These are phyloP conservation scores for Leishmania guyanensis DNA, from an alignment of 208 protist species.

Conservation along the genomic window DNA sequence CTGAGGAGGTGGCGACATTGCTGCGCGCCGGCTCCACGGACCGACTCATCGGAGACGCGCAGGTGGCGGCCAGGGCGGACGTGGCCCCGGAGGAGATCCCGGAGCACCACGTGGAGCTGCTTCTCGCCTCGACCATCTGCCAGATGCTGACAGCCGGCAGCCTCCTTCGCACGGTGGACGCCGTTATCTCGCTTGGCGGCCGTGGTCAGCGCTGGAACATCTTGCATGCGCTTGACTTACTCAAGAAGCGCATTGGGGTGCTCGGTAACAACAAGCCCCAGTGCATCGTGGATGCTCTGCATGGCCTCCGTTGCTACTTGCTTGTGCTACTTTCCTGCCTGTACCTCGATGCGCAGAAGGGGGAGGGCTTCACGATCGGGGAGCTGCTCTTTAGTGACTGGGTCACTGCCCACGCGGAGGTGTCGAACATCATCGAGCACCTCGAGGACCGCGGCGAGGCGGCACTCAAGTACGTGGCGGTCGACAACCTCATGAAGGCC, in stretches of 20 bases:
- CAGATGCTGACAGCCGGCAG: slow-evolving; percentile 88
- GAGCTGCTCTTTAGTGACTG: slow-evolving; percentile 67
- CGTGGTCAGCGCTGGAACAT: slow-evolving; percentile 76
- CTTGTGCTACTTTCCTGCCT: slow-evolving; percentile 79
- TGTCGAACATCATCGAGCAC: slow-evolving; percentile 79
- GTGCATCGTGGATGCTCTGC: slow-evolving; percentile 56
- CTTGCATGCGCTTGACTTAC: slow-evolving; percentile 66
- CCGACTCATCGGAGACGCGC: slow-evolving; percentile 41
- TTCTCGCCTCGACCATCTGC: slow-evolving; percentile 81
- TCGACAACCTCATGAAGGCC: slow-evolving; percentile 73
- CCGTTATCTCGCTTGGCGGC: slow-evolving; percentile 71
- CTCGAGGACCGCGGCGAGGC: slow-evolving; percentile 68
- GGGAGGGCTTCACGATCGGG: slow-evolving; percentile 26
- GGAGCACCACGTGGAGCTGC: slow-evolving; percentile 62
- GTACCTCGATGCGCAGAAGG: slow-evolving; percentile 66
- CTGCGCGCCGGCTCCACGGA: slow-evolving; percentile 44
- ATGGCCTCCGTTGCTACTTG: slow-evolving; percentile 79
- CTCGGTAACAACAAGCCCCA: slow-evolving; percentile 57
- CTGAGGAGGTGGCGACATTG: slow-evolving; percentile 42
- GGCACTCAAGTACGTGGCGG: slow-evolving; percentile 71
- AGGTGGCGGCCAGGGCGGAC: slow-evolving; percentile 36
- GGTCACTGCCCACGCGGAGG: slow-evolving; percentile 62
- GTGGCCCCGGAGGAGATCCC: slow-evolving; percentile 51
- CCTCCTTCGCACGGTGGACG: slow-evolving; percentile 69
- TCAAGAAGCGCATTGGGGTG: slow-evolving; percentile 59